These are phyloP conservation scores for Dipodascus geniculatus DNA, from an alignment of 805 yeast species.

Conservation along the genomic window DNA sequence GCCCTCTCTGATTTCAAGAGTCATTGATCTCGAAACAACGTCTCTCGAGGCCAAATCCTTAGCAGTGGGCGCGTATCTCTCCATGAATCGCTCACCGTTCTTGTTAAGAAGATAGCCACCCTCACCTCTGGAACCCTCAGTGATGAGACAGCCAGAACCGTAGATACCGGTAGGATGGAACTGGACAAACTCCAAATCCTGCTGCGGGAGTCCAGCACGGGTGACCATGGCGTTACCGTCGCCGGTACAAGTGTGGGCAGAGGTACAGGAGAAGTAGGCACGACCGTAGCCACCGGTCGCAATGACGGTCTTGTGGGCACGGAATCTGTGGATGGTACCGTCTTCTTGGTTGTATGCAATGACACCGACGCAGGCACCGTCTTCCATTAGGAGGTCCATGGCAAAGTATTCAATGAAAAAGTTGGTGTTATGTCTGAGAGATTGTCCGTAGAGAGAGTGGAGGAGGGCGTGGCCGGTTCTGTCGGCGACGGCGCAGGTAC, in stretches of 20 bases:
- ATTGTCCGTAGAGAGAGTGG: conserved; percentile 94
- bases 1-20: conserved; percentile 97
- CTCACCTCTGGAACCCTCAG: conserved; percentile 99
- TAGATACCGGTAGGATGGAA: conserved; percentile 99
- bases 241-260: conserved; percentile 99
- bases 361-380: conserved; percentile 93
- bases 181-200: conserved; percentile 95
- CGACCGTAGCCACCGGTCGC: conserved; percentile 99
- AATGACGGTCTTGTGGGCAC: conserved; percentile 89
- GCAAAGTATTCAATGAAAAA: conserved; percentile 97
- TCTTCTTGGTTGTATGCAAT: conserved; percentile 98
- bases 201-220: conserved; percentile 95
- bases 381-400: conserved; percentile 83
- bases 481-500: conserved; percentile 99
- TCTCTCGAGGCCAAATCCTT: conserved; percentile 98
- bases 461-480: conserved; percentile 96
- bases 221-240: conserved; percentile 98
- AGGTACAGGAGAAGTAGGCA: conserved; percentile 96
- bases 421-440: conserved; percentile 92
- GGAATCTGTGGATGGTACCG: conserved; percentile 95
- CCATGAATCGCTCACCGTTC: conserved; percentile 99
- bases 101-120: conserved; percentile 95
- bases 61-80: conserved; percentile 97
- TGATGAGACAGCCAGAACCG: conserved; percentile 97
- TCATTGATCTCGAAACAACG: conserved; percentile 95